Base-by-base conservation (phyloP, 1,284 basidiomycete species). In the Boletellus sp. region DNA sequence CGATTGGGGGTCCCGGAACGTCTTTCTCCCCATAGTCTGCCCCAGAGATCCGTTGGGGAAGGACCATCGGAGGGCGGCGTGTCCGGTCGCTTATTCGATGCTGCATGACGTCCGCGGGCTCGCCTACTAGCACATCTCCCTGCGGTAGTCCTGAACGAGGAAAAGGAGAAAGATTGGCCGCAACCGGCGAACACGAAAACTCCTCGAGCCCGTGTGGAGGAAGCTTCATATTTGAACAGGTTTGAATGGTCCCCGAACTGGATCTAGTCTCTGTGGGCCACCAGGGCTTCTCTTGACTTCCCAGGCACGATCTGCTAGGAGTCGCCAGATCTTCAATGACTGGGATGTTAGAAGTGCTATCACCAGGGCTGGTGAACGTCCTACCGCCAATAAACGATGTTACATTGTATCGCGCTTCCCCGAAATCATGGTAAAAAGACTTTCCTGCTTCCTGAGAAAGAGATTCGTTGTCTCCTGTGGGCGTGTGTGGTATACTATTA, bases 351-450 rank as follows among this genome's bases (percentile, higher is more conserved):
- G 50, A 32, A 49, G 42, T 18, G 5, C 1, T 18, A 26, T 44
- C 28, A 35, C 28, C 21, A 42, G 49, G n/a, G 42, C 18, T 30
- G 36, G 53, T 21, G 39, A 50, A 47, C 24, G 42, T 60, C 80
- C 66, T 57, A 87, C 85, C 76, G 54, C 78, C 82, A 57, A 89
- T 86, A 63, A 89, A 89, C 4, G 86, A 88, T 21, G 86, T 89
- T 21, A 88, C 83, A 57, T 88, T 85, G 57, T 83, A 86, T 55
- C 79, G 81, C 0, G 78, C 84, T 15, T 74, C 80, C 19, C 64
- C 69, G n/a, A 80, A 81, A 48, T 74, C 71, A 43, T 70, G 61
- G 47, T 63, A 52, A 37, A 49, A 47, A 38, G 42, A 53, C 22
- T 51, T 62, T 13, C 60, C 52, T 2, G 60, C 58, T 33, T 62